These are phyloP conservation scores for Pelargonium citronellum DNA, from an alignment of 441 rosid species.

Conservation along the genomic window DNA sequence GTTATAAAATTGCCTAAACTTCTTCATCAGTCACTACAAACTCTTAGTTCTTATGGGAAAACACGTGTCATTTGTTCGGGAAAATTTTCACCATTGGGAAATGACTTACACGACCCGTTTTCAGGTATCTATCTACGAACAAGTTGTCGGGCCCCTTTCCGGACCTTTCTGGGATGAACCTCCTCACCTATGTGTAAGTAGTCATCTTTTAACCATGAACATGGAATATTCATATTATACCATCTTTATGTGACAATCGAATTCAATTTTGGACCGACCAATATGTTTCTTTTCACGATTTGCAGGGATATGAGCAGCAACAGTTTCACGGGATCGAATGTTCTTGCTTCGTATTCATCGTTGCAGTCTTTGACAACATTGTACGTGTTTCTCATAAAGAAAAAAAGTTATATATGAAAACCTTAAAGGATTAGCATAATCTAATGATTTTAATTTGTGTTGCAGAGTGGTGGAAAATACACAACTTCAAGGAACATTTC, in stretches of 20 bases:
- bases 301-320: constrained; percentile 85
- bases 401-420: neutral
- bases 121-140: constrained; percentile 70
- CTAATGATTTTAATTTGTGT: constrained; percentile 7
- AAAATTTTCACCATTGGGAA: neutral
- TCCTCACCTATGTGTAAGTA: constrained; percentile 61
- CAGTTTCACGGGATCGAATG: constrained; percentile 31
- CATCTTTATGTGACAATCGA: neutral
- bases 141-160: constrained; percentile 50
- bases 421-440: neutral
- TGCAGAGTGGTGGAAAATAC: constrained; percentile 59
- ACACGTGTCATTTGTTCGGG: no score
- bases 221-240: no score
- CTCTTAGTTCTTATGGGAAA: no score
- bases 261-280: neutral
- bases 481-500: constrained; percentile 48
- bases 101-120: constrained; percentile 12
- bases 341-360: constrained; percentile 54
- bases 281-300: neutral
- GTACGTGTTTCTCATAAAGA: constrained; percentile 34
- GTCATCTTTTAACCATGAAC: neutral
- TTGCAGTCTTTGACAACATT: constrained; percentile 49
- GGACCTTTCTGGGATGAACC: constrained; percentile 45
- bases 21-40: no score
- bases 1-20: no score